These are phyloP conservation scores for Halophytophthora polymorphica DNA, from an alignment of 352 stramenopile genomes.

Conservation along the genomic window DNA sequence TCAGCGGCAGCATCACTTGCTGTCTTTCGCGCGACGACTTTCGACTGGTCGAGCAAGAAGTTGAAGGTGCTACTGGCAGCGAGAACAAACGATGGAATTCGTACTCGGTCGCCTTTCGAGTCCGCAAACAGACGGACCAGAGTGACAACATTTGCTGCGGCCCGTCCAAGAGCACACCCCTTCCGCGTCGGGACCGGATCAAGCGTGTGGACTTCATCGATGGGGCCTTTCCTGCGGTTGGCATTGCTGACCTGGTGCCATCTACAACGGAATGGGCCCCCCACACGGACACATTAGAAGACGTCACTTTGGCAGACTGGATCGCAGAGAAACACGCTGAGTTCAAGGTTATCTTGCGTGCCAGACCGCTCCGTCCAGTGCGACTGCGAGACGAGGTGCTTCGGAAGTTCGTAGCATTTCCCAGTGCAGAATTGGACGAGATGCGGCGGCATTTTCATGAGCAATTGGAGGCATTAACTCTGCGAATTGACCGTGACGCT, in stretches of 20 bases:
- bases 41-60: neutral
- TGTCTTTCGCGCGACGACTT: neutral
- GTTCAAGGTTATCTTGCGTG: conserved; percentile 1
- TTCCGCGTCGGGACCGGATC: neutral
- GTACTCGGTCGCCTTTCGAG: conserved; percentile 17
- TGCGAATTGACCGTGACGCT: neutral
- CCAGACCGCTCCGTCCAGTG: neutral
- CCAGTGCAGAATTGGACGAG: conserved; percentile 3
- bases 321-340: conserved; percentile 6
- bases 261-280: conserved; percentile 11
- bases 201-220: conserved; percentile 8
- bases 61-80: neutral
- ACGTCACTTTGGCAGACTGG: conserved; percentile 11
- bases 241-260: conserved; percentile 10
- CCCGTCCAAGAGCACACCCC: no score
- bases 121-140: conserved; percentile 24
- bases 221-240: conserved; percentile 11
- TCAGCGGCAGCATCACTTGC: conserved; percentile 2
- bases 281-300: neutral
- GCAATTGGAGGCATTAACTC: neutral
- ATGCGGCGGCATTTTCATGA: neutral
- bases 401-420: conserved; percentile 3
- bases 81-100: neutral
- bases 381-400: conserved; percentile 7
- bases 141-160: no score